Conservation (phyloP, 1,284 basidiomycete genomes). For the Rhodotorula sp. region DNA sequence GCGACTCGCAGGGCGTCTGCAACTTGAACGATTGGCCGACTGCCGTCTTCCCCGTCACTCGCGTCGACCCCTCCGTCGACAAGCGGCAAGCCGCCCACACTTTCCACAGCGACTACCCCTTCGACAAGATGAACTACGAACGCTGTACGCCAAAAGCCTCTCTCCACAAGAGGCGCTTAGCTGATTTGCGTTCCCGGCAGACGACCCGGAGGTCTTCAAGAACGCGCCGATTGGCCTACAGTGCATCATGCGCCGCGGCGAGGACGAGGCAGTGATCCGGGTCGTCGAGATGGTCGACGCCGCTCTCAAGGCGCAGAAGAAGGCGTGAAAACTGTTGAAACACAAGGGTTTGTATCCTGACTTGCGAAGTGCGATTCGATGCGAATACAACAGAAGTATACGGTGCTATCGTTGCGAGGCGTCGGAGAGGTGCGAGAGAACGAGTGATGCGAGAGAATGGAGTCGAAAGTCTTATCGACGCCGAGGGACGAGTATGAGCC, state of each 20-base stretch:
- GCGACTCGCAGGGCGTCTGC: constrained; percentile 52
- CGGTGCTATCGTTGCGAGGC: too few relatives aligned
- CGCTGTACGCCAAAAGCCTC: constrained; percentile 54
- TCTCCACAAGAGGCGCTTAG: neutral
- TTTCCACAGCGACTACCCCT: constrained; percentile 52
- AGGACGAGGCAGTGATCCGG: constrained; percentile 66
- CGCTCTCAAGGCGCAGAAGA: constrained; percentile 23
- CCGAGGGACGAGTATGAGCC: constrained; percentile 10
- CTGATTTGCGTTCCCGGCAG: constrained; percentile 48
- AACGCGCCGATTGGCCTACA: constrained; percentile 67
- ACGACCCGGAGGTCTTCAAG: constrained; percentile 59
- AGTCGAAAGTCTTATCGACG: neutral
- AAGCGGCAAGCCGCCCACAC: constrained; percentile 38
- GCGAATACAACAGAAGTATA: neutral
- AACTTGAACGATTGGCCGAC: constrained; percentile 60
- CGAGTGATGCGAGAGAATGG: neutral
- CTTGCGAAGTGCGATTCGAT: neutral
- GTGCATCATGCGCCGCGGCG: constrained; percentile 63
- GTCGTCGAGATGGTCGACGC: constrained; percentile 32
- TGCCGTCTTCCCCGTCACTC: constrained; percentile 56
- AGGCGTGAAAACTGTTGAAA: neutral
- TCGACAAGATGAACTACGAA: constrained; percentile 58
- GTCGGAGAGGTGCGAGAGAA: neutral
- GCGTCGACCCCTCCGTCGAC: constrained; percentile 22
- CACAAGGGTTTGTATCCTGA: neutral